A percentile compares a stretch with the other conserved stretches of the same genome.
Evolutionary conservation across 768 basidiomycete genomes (phyloP).

Genomic region (Myochromella boudieri): DNA sequence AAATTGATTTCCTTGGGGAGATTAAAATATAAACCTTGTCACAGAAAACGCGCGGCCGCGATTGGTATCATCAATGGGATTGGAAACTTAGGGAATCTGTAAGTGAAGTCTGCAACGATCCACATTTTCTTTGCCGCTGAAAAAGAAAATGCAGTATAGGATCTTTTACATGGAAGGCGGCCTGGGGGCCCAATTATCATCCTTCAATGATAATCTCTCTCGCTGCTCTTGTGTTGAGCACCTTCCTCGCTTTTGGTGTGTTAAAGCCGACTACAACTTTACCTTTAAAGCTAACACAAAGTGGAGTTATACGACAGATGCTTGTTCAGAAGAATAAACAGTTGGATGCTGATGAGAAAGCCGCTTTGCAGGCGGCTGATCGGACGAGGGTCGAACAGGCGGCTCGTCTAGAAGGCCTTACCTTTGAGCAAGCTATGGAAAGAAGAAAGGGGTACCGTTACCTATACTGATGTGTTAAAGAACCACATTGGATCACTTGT

Average conservation of each 20-base stretch:
- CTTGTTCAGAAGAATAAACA: conserved; percentile 51
- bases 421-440: conserved; percentile 58
- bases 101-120: conserved; percentile 12
- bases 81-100: conserved; percentile 62
- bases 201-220: conserved; percentile 57
- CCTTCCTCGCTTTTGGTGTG: conserved; percentile 31
- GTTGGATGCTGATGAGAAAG: conserved; percentile 48
- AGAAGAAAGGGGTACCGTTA: conserved; percentile 59
- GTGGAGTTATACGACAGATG: conserved; percentile 39
- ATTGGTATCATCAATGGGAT: conserved; percentile 63
- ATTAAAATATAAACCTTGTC: not conserved
- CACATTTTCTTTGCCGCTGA: not conserved
- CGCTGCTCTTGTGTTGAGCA: conserved; percentile 33
- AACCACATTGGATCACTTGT: too few relatives aligned
- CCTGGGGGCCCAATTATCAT: conserved; percentile 63
- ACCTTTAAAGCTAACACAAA: too few relatives aligned
- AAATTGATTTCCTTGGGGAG: not conserved
- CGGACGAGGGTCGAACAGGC: conserved; percentile 55
- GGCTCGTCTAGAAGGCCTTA: conserved; percentile 57
- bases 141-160: conserved; percentile 41
- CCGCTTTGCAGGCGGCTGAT: conserved; percentile 43
- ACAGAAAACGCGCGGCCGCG: conserved; percentile 50
- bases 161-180: conserved; percentile 59
- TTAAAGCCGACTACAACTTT: not conserved
- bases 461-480: conserved; percentile 48